Evolutionary conservation across 2,329 filamentous ascomycete species (phyloP), one percentile per base, ranked within the genome.

Genomic region (Penicillium sp.): DNA sequence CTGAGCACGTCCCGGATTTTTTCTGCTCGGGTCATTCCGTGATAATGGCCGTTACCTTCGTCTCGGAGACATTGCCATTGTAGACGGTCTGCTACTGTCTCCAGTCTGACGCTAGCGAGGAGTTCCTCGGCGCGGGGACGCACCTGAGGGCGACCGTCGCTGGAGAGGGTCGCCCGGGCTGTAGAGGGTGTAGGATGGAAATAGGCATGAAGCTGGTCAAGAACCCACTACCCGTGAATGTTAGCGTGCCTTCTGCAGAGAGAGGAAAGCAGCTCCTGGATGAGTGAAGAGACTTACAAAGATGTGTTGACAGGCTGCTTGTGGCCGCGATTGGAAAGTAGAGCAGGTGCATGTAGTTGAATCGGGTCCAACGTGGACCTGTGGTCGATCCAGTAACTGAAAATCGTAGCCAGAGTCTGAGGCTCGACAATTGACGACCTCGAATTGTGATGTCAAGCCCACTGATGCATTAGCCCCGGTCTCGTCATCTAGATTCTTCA

Each of bases 1-100:
- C 77, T 79, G 43, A 81, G 65, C 29, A 81, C 76, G 52, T 80
- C 79, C 52, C 73, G 70, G 1, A 75, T 71, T 52, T 74, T 75
- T 31, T 77, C 68, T 26, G 70, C 65, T 24, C 75, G 72, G 26
- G 64, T 73, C 70, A 77, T 73, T 3, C 69, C 64, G 4, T 49
- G 52, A 1, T 50, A 51, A 41, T 56, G 56, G 5, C 64, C 64
- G 24, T 66, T 63, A 6, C 59, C 61, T 37, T 68, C 65, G 1
- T 62, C 67, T 11, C 64, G 67, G 8, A 71, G 44, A 59, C 69
- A 76, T 48, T 68, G 69, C 73, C 75, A 77, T 33, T 71, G 62
- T 31, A 72, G 59, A 6, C 67, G 67, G 1, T 68, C 63, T 27
- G 73, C 70, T 21, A 77, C 63, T 5, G 59, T 63, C 33, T 73